phyloP scores from a whole-genome alignment of 1,284 basidiomycete species.

The Flammula alnicola region DNA sequence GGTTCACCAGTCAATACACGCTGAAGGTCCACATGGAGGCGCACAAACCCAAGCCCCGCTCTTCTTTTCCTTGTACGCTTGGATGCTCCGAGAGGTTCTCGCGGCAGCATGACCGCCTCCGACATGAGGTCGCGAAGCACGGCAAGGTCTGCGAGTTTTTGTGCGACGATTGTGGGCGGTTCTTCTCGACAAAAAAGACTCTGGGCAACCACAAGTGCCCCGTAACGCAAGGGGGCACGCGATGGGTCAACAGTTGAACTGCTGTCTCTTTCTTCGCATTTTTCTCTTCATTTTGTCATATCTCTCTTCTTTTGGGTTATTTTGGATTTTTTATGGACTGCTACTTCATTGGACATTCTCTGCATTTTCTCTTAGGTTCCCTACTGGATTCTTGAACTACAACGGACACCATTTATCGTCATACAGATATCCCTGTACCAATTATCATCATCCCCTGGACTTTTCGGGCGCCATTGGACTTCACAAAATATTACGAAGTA shows the following conservation, averaged over 20 bases:
- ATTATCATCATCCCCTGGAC: constrained; percentile 5
- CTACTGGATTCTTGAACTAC: constrained; percentile 4
- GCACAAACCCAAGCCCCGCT: constrained; percentile 53
- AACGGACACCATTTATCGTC: constrained; percentile 6
- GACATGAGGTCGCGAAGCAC: constrained; percentile 56
- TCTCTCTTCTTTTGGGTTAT: constrained; percentile 12
- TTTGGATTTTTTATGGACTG: constrained; percentile 15
- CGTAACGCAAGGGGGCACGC: constrained; percentile 45
- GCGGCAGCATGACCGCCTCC: constrained; percentile 52
- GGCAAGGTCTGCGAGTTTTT: constrained; percentile 53
- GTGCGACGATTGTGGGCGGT: constrained; percentile 51
- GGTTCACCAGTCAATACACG: constrained; percentile 54
- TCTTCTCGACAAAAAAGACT: constrained; percentile 53
- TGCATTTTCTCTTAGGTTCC: constrained; percentile 2
- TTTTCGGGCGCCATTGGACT: too few species aligned
- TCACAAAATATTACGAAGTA: too few species aligned
- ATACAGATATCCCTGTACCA: constrained; percentile 7
- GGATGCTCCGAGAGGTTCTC: constrained; percentile 55
- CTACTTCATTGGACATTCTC: constrained; percentile 16
- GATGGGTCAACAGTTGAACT: constrained; percentile 44
- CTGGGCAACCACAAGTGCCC: constrained; percentile 56
- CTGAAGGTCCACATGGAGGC: constrained; percentile 55
- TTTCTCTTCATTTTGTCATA: constrained; percentile 15
- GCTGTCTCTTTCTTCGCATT: constrained; percentile 6
- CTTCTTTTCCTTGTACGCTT: constrained; percentile 48